Conservation (phyloP, 257 asterid species). For the Leptodermis oblonga region DNA sequence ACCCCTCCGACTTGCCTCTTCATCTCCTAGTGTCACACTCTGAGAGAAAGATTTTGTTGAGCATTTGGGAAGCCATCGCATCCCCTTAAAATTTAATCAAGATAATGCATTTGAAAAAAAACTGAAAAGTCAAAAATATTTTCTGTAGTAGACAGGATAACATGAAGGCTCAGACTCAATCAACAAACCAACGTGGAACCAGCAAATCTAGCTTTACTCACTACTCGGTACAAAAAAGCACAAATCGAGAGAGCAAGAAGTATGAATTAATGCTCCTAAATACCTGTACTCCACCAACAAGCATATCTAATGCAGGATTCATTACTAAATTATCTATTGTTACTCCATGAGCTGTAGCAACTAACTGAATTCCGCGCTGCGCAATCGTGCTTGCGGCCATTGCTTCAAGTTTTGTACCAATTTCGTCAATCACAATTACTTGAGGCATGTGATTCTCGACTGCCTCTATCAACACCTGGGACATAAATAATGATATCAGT, state of each 20-base stretch:
- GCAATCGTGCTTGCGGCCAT: conserved; percentile 96
- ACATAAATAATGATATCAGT: neutral
- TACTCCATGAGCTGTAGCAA: conserved; percentile 98
- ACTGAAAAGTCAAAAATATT: neutral
- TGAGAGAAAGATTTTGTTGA: conserved; percentile 32
- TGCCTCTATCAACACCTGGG: conserved; percentile 94
- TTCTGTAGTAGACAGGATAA: neutral
- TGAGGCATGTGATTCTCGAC: conserved; percentile 99
- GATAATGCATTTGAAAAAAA: neutral
- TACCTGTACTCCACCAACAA: conserved; percentile 98
- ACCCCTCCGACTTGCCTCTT: conserved; percentile 96
- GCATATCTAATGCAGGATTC: conserved; percentile 98
- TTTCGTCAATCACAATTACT: conserved; percentile 96
- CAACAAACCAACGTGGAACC: neutral
- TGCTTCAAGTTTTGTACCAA: conserved; percentile 97
- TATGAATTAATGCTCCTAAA: neutral
- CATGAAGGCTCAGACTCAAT: neutral
- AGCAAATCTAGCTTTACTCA: neutral
- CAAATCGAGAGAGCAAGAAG: neutral
- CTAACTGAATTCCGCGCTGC: conserved; percentile 98
- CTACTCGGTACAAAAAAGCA: neutral
- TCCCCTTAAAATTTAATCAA: neutral
- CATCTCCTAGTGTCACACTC: conserved; percentile 98
- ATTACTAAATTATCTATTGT: conserved; percentile 83
- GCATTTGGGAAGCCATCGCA: neutral